These are phyloP conservation scores for Aureobasidium sp. DNA, from an alignment of 2,329 filamentous ascomycete genomes.

Conservation along the genomic window DNA sequence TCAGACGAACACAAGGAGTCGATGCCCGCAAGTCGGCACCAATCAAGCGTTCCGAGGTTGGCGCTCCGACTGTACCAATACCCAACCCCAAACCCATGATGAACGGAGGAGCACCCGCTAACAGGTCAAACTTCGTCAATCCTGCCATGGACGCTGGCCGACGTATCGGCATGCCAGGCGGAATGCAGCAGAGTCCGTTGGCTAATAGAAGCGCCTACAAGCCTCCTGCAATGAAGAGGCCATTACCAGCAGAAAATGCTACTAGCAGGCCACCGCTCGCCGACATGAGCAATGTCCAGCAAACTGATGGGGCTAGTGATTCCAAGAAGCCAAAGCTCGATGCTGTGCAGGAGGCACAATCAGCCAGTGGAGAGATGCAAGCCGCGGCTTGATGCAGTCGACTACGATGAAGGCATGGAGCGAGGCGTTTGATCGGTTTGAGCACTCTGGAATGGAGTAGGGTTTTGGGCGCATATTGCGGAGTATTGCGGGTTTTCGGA, in stretches of 20 bases:
- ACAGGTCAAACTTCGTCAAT: slow-evolving; percentile 40
- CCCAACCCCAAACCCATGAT: neutral
- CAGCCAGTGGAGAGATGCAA: slow-evolving; percentile 7
- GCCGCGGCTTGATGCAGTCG: slow-evolving; percentile 7
- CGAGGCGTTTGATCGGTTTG: slow-evolving; percentile 3
- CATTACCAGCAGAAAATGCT: slow-evolving; percentile 22
- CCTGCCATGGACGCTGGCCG: slow-evolving; percentile 41
- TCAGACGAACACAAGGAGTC: slow-evolving; percentile 80
- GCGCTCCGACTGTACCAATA: slow-evolving; percentile 3
- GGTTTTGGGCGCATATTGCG: neutral
- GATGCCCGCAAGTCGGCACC: slow-evolving; percentile 75
- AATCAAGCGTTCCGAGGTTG: slow-evolving; percentile 46
- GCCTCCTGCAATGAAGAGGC: slow-evolving; percentile 35
- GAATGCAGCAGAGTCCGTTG: slow-evolving; percentile 35
- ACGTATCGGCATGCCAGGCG: slow-evolving; percentile 44
- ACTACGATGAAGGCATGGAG: neutral
- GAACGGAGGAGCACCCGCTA: neutral
- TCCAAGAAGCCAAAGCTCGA: slow-evolving; percentile 37
- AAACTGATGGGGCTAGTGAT: slow-evolving; percentile 31
- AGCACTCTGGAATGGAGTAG: neutral
- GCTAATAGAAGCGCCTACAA: slow-evolving; percentile 40
- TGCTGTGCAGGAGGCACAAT: neutral
- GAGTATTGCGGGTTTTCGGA: neutral
- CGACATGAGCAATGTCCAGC: slow-evolving; percentile 41
- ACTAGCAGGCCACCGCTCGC: slow-evolving; percentile 30